Conservation (phyloP, 495 filamentous ascomycete genomes). For the Lepraria neglecta region DNA sequence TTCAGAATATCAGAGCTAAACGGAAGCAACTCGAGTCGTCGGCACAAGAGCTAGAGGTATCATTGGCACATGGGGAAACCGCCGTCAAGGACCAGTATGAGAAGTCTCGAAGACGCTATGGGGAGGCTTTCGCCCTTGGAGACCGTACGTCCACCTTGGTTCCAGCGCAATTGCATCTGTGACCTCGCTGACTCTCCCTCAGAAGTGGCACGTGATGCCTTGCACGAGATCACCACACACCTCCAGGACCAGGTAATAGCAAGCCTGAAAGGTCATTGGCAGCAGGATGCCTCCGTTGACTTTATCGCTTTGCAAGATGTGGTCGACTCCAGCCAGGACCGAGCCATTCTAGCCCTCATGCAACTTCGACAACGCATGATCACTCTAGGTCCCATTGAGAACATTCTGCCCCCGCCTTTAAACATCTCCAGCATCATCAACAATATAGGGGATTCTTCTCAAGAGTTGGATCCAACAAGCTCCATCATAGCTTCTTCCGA, state of each 20-base stretch:
- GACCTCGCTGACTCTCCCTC: not conserved
- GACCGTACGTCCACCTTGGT: conserved; percentile 33
- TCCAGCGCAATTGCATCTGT: not conserved
- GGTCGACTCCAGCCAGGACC: conserved; percentile 25
- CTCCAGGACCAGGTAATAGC: conserved; percentile 41
- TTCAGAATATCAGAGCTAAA: conserved; percentile 36
- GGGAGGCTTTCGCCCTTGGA: conserved; percentile 34
- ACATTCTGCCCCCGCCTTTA: conserved; percentile 6
- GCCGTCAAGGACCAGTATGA: conserved; percentile 34
- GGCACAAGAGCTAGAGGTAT: conserved; percentile 33
- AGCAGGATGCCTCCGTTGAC: conserved; percentile 36
- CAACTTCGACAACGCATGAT: conserved; percentile 27
- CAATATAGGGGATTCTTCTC: not conserved
- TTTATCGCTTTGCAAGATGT: conserved; percentile 35
- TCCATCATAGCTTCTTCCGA: not conserved
- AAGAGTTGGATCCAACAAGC: not conserved
- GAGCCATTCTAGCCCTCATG: conserved; percentile 23
- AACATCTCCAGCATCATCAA: conserved; percentile 13
- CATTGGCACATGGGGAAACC: conserved; percentile 31
- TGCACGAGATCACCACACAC: conserved; percentile 43
- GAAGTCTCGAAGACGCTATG: conserved; percentile 29
- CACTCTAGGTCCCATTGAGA: conserved; percentile 20
- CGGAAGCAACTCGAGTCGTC: conserved; percentile 21
- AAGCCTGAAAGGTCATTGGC: conserved; percentile 37
- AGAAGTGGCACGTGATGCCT: conserved; percentile 33